phyloP scores from a whole-genome alignment of 345 rosid genomes.

The Jatropha curcas region DNA sequence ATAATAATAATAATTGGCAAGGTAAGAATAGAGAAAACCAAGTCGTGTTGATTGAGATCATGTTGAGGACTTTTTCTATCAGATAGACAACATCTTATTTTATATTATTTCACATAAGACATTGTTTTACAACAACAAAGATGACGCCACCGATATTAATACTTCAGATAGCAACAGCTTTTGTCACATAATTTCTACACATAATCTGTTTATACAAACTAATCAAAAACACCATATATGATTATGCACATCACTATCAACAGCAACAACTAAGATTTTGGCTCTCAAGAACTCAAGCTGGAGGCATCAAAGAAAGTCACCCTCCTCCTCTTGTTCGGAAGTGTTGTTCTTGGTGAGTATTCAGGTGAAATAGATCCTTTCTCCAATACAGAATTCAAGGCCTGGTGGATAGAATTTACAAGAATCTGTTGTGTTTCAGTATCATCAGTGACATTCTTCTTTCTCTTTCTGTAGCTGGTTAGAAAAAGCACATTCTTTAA shows the following conservation, averaged over 20 bases:
- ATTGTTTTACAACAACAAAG: not conserved
- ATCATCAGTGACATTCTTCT: slow-evolving; percentile 15
- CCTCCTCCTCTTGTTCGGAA: slow-evolving; percentile 41
- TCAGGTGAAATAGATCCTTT: slow-evolving; percentile 36
- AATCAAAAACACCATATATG: not conserved
- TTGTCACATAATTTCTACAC: not conserved
- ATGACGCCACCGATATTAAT: not conserved
- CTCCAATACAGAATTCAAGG: slow-evolving; percentile 39
- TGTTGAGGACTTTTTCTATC: not conserved
- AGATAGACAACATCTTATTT: not conserved
- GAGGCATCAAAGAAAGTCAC: slow-evolving; percentile 35
- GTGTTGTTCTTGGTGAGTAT: slow-evolving; percentile 31
- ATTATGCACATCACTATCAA: not conserved
- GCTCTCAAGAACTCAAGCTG: slow-evolving; percentile 26
- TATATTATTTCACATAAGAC: not conserved
- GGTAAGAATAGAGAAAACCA: no score
- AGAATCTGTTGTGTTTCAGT: slow-evolving; percentile 20
- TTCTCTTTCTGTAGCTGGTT: slow-evolving; percentile 21
- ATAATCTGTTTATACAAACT: not conserved
- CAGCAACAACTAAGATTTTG: slow-evolving; percentile 6
- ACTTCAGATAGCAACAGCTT: not conserved
- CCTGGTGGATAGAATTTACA: slow-evolving; percentile 32
- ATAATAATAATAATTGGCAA: no score
- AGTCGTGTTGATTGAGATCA: no score
- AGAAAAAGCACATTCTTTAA: slow-evolving; percentile 37